These are phyloP conservation scores for Purpureocillium lavendulum DNA, from an alignment of 2,329 filamentous ascomycete species.

Conservation along the genomic window DNA sequence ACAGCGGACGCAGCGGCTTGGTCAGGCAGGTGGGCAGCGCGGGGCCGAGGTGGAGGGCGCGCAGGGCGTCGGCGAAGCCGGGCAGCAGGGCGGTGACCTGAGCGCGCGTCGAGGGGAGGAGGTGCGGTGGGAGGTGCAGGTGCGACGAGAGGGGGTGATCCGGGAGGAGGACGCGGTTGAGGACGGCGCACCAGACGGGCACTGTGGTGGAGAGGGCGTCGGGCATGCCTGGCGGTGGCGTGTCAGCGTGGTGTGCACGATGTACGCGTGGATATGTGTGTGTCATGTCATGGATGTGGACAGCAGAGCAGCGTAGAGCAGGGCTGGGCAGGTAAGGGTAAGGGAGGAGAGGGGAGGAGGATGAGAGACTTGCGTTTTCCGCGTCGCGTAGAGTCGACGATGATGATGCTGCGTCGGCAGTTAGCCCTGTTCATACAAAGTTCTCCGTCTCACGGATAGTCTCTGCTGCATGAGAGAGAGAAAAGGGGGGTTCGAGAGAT, in stretches of 20 bases:
- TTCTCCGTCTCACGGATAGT: too few species aligned
- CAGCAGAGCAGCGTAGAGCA: too few species aligned
- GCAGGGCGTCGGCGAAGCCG: slow-evolving; percentile 43
- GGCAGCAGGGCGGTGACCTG: slow-evolving; percentile 62
- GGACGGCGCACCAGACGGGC: slow-evolving; percentile 84
- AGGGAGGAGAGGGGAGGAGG: slow-evolving; percentile 5
- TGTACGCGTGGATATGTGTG: too few species aligned
- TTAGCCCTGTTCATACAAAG: too few species aligned
- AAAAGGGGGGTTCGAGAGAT: background rate
- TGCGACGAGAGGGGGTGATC: slow-evolving; percentile 33
- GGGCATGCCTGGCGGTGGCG: slow-evolving; percentile 58
- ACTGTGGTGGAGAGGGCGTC: slow-evolving; percentile 92
- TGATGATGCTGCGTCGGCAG: slow-evolving; percentile 54
- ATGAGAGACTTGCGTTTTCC: slow-evolving; percentile 60
- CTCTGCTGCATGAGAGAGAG: too few species aligned
- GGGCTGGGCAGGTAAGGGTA: too few species aligned
- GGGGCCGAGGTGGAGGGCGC: slow-evolving; percentile 42
- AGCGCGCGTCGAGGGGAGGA: slow-evolving; percentile 62
- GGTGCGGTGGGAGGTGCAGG: slow-evolving; percentile 63
- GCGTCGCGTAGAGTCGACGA: slow-evolving; percentile 87
- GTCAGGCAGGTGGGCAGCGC: slow-evolving; percentile 46
- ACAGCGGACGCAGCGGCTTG: slow-evolving; percentile 70
- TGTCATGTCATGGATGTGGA: too few species aligned
- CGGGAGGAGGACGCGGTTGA: slow-evolving; percentile 75
- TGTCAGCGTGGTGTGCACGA: too few species aligned